Conservation (phyloP, 257 asterid genomes). For the Solanum rostratum region DNA sequence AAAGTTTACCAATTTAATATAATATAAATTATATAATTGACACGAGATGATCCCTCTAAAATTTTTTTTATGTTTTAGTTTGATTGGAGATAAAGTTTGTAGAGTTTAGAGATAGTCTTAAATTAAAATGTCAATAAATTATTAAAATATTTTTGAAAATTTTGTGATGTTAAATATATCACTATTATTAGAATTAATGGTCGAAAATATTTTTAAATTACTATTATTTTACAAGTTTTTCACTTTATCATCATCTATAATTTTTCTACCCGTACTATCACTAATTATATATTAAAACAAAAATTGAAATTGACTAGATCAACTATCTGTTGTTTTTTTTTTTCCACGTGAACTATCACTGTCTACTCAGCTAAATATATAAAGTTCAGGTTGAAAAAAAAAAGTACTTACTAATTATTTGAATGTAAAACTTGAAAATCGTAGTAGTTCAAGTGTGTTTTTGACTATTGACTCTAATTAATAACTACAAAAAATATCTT, state of each 20-base stretch:
- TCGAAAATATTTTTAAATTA: no score
- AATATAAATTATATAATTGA: not conserved
- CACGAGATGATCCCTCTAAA: not conserved
- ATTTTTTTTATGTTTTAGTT: not conserved
- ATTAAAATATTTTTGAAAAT: no score
- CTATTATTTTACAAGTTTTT: no score
- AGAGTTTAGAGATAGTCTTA: not conserved
- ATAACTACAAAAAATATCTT: not conserved
- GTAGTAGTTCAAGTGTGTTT: fast-evolving
- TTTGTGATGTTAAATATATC: no score
- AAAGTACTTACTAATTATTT: fast-evolving
- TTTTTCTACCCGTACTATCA: not conserved
- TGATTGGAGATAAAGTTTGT: no score
- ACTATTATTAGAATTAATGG: not conserved
- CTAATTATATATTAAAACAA: fast-evolving
- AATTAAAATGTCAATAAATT: no score
- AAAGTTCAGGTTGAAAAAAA: fast-evolving
- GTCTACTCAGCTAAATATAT: not conserved
- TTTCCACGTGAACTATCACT: fast-evolving
- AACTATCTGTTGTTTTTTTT: not conserved
- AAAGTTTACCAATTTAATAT: not conserved
- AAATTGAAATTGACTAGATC: fast-evolving
- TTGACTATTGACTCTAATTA: not conserved
- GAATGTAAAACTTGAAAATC: fast-evolving
- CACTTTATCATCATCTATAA: no score